A percentile compares a stretch with the other conserved stretches of the same genome.
phyloP scores from a whole-genome alignment of 139 green algal genomes.

The Helicosporidium sp. region DNA sequence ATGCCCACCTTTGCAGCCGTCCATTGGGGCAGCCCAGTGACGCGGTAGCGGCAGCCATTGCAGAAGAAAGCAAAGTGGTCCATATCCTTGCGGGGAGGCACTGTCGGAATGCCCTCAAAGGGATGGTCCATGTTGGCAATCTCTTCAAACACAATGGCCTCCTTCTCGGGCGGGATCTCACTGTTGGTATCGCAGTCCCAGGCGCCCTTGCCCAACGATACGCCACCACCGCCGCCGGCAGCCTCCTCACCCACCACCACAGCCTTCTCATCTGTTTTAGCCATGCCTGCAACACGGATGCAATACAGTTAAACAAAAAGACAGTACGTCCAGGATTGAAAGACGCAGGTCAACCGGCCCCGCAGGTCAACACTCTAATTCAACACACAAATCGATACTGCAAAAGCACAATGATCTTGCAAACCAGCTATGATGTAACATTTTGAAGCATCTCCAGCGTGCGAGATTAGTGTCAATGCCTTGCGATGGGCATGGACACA shows the following conservation, averaged over 20 bases:
- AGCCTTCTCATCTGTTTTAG: slow-evolving; percentile 9
- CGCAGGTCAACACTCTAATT: neutral
- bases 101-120: slow-evolving; percentile 80
- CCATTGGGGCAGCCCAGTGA: slow-evolving; percentile 54
- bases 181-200: slow-evolving; percentile 74
- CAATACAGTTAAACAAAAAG: too few species aligned
- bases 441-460: too few species aligned
- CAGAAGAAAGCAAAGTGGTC: slow-evolving; percentile 77
- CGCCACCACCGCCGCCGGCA: slow-evolving; percentile 8
- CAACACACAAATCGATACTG: too few species aligned
- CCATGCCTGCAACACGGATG: too few species aligned
- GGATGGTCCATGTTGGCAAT: slow-evolving; percentile 74
- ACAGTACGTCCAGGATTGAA: too few species aligned
- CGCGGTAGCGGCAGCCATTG: slow-evolving; percentile 65
- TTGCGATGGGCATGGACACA: too few species aligned
- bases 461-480: too few species aligned
- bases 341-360: neutral
- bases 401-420: too few species aligned
- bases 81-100: slow-evolving; percentile 70
- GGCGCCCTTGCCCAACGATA: slow-evolving; percentile 67
- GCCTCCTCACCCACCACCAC: slow-evolving; percentile 9
- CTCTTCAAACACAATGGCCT: slow-evolving; percentile 86
- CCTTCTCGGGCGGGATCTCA: slow-evolving; percentile 69
- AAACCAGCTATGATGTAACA: too few species aligned
- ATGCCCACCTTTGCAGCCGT: slow-evolving; percentile 34